Evolutionary conservation across 345 rosid species (phyloP), one percentile per base, ranked within the genome.

Genomic region (Xanthoceras sorbifolium): DNA sequence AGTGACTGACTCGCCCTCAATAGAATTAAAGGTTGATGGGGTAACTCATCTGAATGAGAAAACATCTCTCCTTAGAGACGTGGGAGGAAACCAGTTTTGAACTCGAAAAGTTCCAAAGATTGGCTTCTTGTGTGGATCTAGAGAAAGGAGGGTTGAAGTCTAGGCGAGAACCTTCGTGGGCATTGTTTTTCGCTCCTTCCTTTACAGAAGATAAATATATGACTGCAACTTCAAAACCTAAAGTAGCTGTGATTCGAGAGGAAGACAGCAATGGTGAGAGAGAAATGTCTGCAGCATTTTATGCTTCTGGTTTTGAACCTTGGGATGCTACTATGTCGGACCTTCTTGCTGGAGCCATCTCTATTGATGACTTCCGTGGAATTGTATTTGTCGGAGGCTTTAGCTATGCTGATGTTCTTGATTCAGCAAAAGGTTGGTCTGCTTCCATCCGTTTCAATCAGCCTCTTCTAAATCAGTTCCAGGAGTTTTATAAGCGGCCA

Each of bases 381-480:
- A 81, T 95, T 42, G 94, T 86, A 67, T 95, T 95, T 81, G 99
- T 93, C 64, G 99, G 99, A 69, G 97, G 98, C 32, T 95, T 95
- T 77, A 95, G 98, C 77, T 95, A 93, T 73, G 98, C 96, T 0
- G 97, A 95, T 69, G 98, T 95, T 42, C 97, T 95, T 3, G 94
- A 92, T 83, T 95, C 99, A 67, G 96, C 99, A 14, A 93, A 95
- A 86, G 99, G 99, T 72, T 95, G 99, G 99, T 89, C 98, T 79
- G 99, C 96, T 72, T 95, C 99, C 28, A 92, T 93, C 61, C 84
- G 92, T 20, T 93, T 93, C 87, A 95, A 90, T 59, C 79, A 89
- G 71, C 90, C 98, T 28, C 88, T 93, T 72, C 78, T 93, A 46
- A 72, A 75, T 74, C 98, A 95, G 77, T 95, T 93, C 73, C 97